Evolutionary conservation across 371 early-diverging fungal species (phyloP), one percentile per base, ranked within the genome.

Genomic region (Mortierella sp.): DNA sequence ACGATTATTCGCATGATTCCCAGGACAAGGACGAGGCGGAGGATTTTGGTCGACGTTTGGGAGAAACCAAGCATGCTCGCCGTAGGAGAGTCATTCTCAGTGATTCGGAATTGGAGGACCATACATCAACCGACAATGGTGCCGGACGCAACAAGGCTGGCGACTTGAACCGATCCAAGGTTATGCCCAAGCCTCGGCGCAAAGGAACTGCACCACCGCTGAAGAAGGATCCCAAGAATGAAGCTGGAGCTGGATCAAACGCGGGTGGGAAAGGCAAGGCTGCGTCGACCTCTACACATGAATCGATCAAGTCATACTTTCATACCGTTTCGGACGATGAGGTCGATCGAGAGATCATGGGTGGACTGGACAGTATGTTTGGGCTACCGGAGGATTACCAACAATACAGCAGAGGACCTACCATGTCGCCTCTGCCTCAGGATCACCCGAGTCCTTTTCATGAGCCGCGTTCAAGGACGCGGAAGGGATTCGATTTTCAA

Each of bases 341-440:
- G 24, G 79, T 81, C 13, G 85, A 84, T 48, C 58, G 68, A 65
- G 85, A 84, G 74, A 84, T 84, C 45, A 84, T 84, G 85, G 77
- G 74, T 10, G 85, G 85, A 9, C 65, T 84, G 48, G 74, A 65
- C 9, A 47, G 26, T 4, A 57, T 19, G 19, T 79, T 82, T 70
- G 76, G 55, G 13, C 55, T 54, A 8, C 38, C 26, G 34, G 55
- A 57, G 60, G 44, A 54, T 74, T n/a, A 57, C 16, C 38, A 28
- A 21, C 31, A 45, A 10, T 65, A 38, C 65, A 38, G 38, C 24
- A 19, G 65, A 21, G 65, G 38, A 65, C 65, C 65, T 1, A 38
- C 65, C 24, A 31, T 65, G 38, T 65, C 65, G 21, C 65, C 65
- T 31, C 21, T 38, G 38, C 65, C 65, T 3, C 31, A 21, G 19